Conservation (phyloP, 768 basidiomycete genomes). For the Amanita rubescens region DNA sequence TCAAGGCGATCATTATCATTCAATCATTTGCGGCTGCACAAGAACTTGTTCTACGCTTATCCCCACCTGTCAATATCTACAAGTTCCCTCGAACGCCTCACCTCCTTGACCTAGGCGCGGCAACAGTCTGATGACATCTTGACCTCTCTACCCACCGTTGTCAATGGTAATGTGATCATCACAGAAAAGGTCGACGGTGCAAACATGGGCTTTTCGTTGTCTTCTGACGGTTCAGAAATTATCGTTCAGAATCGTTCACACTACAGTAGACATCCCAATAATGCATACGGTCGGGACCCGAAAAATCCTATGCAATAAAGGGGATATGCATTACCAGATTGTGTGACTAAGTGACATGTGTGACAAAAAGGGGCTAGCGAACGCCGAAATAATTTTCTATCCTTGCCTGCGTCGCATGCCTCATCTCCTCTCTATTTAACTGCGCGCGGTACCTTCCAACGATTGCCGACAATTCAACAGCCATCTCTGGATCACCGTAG, state of each 20-base stretch:
- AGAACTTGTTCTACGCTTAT: slow-evolving; percentile 38
- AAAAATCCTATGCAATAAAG: no score
- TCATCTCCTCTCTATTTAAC: no score
- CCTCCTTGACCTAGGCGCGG: slow-evolving; percentile 50
- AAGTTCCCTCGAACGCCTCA: slow-evolving; percentile 61
- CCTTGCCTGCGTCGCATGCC: no score
- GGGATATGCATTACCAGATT: no score
- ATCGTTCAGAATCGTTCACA: slow-evolving; percentile 58
- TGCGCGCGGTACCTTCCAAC: no score
- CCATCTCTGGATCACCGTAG: no score
- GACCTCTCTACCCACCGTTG: background rate
- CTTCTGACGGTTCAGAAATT: slow-evolving; percentile 35
- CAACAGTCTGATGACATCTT: slow-evolving; percentile 45
- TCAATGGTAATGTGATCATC: slow-evolving; percentile 32
- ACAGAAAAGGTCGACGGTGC: slow-evolving; percentile 65
- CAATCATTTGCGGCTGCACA: slow-evolving; percentile 44
- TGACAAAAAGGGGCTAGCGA: no score
- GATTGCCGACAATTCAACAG: no score
- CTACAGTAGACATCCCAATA: no score
- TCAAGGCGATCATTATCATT: slow-evolving; percentile 40
- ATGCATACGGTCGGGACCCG: no score
- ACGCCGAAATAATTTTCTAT: no score
- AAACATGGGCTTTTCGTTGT: slow-evolving; percentile 45
- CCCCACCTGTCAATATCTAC: slow-evolving; percentile 33
- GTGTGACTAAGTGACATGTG: no score